Base-by-base conservation (phyloP, 73 alveolate species). In the Paramecium pentaurelia region DNA sequence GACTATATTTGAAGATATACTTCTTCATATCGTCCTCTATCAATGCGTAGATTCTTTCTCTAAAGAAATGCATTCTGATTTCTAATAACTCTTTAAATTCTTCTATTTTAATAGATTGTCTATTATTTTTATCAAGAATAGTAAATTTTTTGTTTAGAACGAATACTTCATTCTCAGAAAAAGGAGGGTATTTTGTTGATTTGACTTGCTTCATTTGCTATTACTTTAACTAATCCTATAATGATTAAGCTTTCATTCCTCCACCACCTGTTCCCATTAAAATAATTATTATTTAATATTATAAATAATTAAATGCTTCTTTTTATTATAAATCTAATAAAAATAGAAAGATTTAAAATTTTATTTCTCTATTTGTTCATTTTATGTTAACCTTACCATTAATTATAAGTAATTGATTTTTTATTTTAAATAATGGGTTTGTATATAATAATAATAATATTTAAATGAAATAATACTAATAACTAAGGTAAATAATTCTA, bases 101-200 rank as follows among this genome's bases (percentile, higher is more conserved):
- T 20, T 80, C 70, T 25, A 80, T 9, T 44, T 27, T 80, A 80
- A 80, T 80, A 8, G 91, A 80, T 27, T 80, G 25, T 80, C 73
- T 40, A 8, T 27, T 0, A 44, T 32, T 30, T 18, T 40, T 73
- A 64, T 64, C 83, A 64, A 64, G 47, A 5, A 18, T 64, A 27
- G 32, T 64, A 6, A 64, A 64, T 22, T 64, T 64, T 51, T 64
- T 64, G 27, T 27, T 14, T 36, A 73, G 47, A 34, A 20, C n/a
- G 20, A 34, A 73, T 7, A 80, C 91, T 80, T 80, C 91, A 80
- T 34, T 80, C 34, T 80, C 91, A 10, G 91, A 42, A 80, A 80
- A 80, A 18, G 91, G 91, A 7, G 91, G 91, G 14, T 80, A 80
- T 60, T 80, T 80, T 44, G 91, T 12, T 8, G 91, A 80, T 22